Base-by-base conservation (phyloP, 768 basidiomycete species). In the Termitomyces sp. region DNA sequence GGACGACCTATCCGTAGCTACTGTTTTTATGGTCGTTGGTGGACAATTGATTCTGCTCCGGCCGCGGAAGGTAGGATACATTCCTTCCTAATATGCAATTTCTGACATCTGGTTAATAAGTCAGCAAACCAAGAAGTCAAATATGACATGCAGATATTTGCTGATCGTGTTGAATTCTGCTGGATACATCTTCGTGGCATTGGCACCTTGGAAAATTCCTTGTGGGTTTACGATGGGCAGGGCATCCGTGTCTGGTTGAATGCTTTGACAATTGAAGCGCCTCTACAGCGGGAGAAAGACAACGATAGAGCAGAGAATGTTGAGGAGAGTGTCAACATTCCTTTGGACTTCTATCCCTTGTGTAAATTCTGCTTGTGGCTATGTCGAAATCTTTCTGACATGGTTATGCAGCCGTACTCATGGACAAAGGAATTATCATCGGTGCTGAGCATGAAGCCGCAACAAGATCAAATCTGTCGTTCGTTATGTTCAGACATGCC, bases 341-440 rank as follows among this genome's bases (percentile, higher is more conserved):
- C 87, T 5, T 75, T 98, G 15, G 91, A 97, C 64, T 99, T 98
- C 68, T 99, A 98, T 69, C 96, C 96, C 0, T 72, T 99, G 18
- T 98, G 96, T 98, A 67, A 68, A 80, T 69, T 67, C 79, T 74
- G 22, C 48, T 52, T 27, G 59, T 31, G 8, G 11, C 51, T 12
- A 13, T 42, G 52, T 20, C 20, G 27, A 51, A 13, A 12, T 45
- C 27, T 60, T n/a, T 50, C 60, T 18, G 58, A 59, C 61, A 46
- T 3, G 22, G 58, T 61, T 39, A 34, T 55, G 13, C 65, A 98
- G 96, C 96, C 58, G 94, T 95, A 7, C 81, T 99, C 27, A 98
- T 98, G 95, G 95, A 98, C 72, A 99, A 98, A 69, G 96, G 95
- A 1, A 97, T 99, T 64, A 94, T 99, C 63, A 95, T 98, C 64